A percentile compares a stretch with the other conserved stretches of the same genome.
Evolutionary conservation across 2,329 filamentous ascomycete genomes (phyloP).

Genomic region (Leptosphaerulina australis): DNA sequence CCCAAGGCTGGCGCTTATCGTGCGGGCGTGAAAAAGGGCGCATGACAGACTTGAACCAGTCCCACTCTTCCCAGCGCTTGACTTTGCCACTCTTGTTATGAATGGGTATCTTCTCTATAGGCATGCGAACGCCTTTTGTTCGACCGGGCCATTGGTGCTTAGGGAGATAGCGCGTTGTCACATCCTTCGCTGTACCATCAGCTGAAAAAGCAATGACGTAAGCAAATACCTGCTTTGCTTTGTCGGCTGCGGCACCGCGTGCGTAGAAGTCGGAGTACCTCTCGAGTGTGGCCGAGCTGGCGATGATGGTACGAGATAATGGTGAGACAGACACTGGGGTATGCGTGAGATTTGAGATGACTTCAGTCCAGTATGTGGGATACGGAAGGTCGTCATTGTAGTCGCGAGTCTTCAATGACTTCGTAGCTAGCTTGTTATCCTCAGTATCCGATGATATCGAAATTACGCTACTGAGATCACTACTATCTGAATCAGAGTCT

Average conservation of each 20-base stretch:
- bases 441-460: constrained; percentile 56
- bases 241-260: constrained; percentile 80
- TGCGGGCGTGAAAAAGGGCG: constrained; percentile 68
- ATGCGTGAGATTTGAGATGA: constrained; percentile 79
- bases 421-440: constrained; percentile 58
- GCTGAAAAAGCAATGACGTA: constrained; percentile 84
- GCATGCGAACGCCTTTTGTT: constrained; percentile 83
- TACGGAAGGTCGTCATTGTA: constrained; percentile 80
- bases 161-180: constrained; percentile 89
- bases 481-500: constrained; percentile 57
- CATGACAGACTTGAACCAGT: constrained; percentile 89
- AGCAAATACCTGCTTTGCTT: constrained; percentile 84
- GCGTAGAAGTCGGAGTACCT: constrained; percentile 78
- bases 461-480: constrained; percentile 51
- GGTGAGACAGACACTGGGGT: constrained; percentile 81
- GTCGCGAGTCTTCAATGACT: constrained; percentile 51
- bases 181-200: constrained; percentile 91
- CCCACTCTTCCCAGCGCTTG: constrained; percentile 74
- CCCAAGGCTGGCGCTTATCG: constrained; percentile 67
- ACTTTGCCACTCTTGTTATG: constrained; percentile 79
- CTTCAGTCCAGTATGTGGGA: constrained; percentile 93
- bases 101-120: constrained; percentile 78
- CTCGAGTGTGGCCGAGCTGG: constrained; percentile 71
- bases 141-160: constrained; percentile 82
- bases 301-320: constrained; percentile 53